Conservation (phyloP, 768 basidiomycete species). For the Trametes maxima region DNA sequence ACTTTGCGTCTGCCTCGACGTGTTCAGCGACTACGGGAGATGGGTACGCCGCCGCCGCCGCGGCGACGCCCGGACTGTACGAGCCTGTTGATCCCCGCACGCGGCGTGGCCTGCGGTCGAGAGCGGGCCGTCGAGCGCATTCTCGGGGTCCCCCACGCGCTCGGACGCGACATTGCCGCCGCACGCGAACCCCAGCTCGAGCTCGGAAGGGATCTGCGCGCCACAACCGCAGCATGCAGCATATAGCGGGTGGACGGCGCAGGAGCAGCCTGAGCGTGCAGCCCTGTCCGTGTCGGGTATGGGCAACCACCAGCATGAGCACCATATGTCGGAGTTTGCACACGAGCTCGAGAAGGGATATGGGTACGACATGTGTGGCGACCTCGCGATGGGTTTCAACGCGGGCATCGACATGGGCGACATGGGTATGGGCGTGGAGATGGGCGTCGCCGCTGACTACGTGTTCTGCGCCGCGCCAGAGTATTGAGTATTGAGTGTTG, state of each 20-base stretch:
- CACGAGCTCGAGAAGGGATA: background rate
- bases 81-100: conserved; percentile 17
- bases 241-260: conserved; percentile 15
- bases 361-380: background rate
- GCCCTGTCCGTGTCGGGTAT: background rate
- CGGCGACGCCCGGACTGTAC: too few relatives aligned
- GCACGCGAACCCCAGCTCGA: background rate
- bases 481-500: too few relatives aligned
- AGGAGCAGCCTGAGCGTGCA: background rate
- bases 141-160: conserved; percentile 20
- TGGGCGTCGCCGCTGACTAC: conserved; percentile 6
- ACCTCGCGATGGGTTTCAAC: conserved; percentile 8
- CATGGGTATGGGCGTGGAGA: conserved; percentile 8
- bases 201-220: conserved; percentile 15
- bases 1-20: conserved; percentile 8
- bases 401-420: background rate
- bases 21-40: too few relatives aligned
- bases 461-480: conserved; percentile 16
- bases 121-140: conserved; percentile 21
- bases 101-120: conserved; percentile 14
- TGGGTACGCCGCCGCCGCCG: conserved; percentile 2
- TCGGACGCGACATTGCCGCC: conserved; percentile 17
- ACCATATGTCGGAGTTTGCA: background rate
- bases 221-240: conserved; percentile 26
- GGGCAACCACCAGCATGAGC: too few relatives aligned